Percentiles rank a stretch among this genome's conserved stretches.
Conservation (phyloP, 345 rosid species). For the Garcia nutans region DNA sequence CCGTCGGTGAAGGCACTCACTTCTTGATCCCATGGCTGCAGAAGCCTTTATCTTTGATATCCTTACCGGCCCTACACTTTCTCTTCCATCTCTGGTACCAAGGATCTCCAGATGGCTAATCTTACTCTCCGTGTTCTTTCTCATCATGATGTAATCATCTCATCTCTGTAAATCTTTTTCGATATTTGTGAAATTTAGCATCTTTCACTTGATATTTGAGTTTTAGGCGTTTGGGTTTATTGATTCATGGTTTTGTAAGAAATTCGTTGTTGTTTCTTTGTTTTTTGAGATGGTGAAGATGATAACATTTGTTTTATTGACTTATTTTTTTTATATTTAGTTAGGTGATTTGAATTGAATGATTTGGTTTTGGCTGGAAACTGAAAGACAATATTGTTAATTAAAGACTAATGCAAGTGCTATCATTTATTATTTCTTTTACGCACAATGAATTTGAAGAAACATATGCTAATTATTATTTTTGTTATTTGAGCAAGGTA, state of each 20-base stretch:
- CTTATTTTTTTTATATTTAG: background rate
- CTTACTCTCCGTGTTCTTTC: conserved; percentile 98
- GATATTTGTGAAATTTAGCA: background rate
- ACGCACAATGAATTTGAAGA: background rate
- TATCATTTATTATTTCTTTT: too few species aligned
- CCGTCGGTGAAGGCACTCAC: conserved; percentile 91
- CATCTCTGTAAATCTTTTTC: conserved; percentile 4
- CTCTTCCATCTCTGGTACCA: conserved; percentile 92
- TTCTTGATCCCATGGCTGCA: conserved; percentile 89
- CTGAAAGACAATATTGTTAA: background rate
- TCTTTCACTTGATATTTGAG: background rate
- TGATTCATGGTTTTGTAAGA: background rate
- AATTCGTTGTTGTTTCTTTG: background rate
- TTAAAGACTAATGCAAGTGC: background rate
- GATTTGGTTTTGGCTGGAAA: background rate
- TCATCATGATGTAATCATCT: conserved; percentile 61
- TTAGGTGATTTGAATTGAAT: background rate
- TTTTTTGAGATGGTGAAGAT: background rate
- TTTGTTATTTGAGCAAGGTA: conserved; percentile 42
- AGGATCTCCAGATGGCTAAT: conserved; percentile 98
- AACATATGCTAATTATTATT: background rate
- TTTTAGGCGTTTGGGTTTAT: background rate
- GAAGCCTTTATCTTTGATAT: conserved; percentile 77
- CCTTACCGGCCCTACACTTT: conserved; percentile 92
- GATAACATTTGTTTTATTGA: background rate